phyloP scores from a whole-genome alignment of 2,329 filamentous ascomycete genomes.

The Colletotrichum agaves region DNA sequence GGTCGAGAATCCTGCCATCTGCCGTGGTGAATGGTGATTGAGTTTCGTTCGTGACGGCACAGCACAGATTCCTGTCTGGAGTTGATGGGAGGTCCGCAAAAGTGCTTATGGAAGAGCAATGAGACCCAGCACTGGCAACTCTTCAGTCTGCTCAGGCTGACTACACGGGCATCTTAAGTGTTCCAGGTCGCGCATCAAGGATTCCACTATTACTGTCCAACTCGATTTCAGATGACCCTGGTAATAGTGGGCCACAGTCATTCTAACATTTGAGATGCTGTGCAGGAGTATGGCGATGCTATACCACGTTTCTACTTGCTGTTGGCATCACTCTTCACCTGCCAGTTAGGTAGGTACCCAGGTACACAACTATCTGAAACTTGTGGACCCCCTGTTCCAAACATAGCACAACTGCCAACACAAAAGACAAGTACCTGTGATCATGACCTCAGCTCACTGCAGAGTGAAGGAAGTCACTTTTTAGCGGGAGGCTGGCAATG shows the following conservation, averaged over 20 bases:
- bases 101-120: background rate
- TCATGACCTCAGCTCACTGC: constrained; percentile 1
- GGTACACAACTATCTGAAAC: constrained; percentile 36
- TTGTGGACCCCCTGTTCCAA: constrained; percentile 32
- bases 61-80: constrained; percentile 1
- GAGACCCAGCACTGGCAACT: background rate
- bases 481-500: constrained; percentile 36
- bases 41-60: background rate
- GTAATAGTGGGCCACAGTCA: too few relatives aligned
- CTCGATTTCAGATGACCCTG: too few relatives aligned
- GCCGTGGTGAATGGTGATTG: constrained; percentile 5
- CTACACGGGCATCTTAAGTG: too few relatives aligned
- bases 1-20: constrained; percentile 7
- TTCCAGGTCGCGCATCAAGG: too few relatives aligned
- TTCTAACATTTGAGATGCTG: too few relatives aligned
- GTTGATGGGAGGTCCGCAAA: constrained; percentile 2
- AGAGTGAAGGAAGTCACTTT: background rate
- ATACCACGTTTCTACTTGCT: background rate
- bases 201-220: too few relatives aligned
- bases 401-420: constrained; percentile 28
- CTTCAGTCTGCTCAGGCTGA: constrained; percentile 2
- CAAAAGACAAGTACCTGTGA: background rate
- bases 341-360: too few relatives aligned
- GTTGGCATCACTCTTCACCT: too few relatives aligned
- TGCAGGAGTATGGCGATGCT: too few relatives aligned